Evolutionary conservation across 495 filamentous ascomycete genomes (phyloP), one percentile per base, ranked within the genome.

Genomic region (Thermothielavioides terrestris): DNA sequence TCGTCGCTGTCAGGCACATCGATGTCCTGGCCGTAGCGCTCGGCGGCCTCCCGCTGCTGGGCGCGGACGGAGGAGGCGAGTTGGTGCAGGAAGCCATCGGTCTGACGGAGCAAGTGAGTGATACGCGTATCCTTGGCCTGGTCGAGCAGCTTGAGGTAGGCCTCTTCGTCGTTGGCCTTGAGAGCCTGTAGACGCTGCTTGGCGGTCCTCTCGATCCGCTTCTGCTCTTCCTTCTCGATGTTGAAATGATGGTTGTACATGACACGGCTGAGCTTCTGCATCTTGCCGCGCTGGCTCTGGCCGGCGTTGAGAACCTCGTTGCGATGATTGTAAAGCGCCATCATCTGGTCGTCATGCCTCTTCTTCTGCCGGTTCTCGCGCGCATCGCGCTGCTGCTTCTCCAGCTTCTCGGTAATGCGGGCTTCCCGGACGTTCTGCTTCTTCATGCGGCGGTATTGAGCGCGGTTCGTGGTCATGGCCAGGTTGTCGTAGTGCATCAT

Each of bases 61-160:
- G 83, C 77, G 53, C 91, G 85, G 50, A 98, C 92, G 20, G 91
- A 96, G 3, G 83, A 79, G 17, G 94, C 90, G 48, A 98, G 88
- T 67, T 96, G 90, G 46, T 89, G 85, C 67, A 98, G 77, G 78
- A 97, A 98, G 40, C 87, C 89, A 65, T 98, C 91, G 27, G 92
- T 98, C 69, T 98, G 92, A 55, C 83, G 86, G 27, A 98, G 80
- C 50, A 98, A 76, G 63, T 98, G 92, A 14, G 94, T 92, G 57
- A 98, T 97, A 82, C 92, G 91, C 18, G 89, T 95, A 74, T 98
- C 92, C 73, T 98, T 98, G 51, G 92, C 94, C 63, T 98, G 90
- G 62, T 90, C 92, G 55, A 98, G 82, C 54, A 98, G 74, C 63
- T 95, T 96, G 59, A 97, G 74, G 63, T 98, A 98, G 0, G 92